Percentiles rank a stretch among this genome's conserved stretches.
phyloP scores from a whole-genome alignment of 352 stramenopile species.

The Aphanomyces cochlioides region DNA sequence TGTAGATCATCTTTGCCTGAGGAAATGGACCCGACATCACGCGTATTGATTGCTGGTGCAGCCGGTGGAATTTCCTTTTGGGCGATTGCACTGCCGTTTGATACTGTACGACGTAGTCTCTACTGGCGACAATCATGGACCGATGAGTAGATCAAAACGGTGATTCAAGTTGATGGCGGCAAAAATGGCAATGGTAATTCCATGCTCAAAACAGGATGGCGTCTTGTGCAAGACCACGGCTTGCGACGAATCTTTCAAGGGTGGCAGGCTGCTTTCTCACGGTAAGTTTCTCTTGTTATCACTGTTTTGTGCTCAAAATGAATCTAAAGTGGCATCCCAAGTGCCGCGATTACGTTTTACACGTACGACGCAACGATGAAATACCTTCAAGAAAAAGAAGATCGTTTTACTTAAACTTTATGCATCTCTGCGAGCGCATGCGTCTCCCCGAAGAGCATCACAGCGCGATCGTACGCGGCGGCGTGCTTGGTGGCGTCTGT shows the following conservation, averaged over 20 bases:
- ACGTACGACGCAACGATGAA: conserved; percentile 62
- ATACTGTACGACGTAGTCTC: conserved; percentile 39
- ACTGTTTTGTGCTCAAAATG: background rate
- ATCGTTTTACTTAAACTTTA: conserved; percentile 2
- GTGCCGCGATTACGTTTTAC: conserved; percentile 78
- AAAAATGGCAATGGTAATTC: conserved; percentile 16
- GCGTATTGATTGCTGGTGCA: conserved; percentile 63
- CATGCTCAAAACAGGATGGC: conserved; percentile 39
- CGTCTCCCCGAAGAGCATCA: conserved; percentile 12
- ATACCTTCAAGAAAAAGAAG: conserved; percentile 35
- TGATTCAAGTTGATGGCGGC: conserved; percentile 66
- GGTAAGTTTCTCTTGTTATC: conserved; percentile 17
- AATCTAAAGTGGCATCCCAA: conserved; percentile 44
- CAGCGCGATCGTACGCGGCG: conserved; percentile 13
- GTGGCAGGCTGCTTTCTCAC: conserved; percentile 77
- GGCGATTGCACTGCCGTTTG: conserved; percentile 76
- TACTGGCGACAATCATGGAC: background rate
- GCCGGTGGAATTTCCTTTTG: conserved; percentile 80
- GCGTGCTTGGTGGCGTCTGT: conserved; percentile 6
- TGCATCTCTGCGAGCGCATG: conserved; percentile 14
- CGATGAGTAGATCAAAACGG: conserved; percentile 52
- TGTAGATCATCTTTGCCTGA: conserved; percentile 22
- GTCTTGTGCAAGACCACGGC: conserved; percentile 53
- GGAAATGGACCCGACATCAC: conserved; percentile 43
- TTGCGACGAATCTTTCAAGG: conserved; percentile 65